Base-by-base conservation (phyloP, 148 eudicot genomes). In the Chenopodium suecicum region DNA sequence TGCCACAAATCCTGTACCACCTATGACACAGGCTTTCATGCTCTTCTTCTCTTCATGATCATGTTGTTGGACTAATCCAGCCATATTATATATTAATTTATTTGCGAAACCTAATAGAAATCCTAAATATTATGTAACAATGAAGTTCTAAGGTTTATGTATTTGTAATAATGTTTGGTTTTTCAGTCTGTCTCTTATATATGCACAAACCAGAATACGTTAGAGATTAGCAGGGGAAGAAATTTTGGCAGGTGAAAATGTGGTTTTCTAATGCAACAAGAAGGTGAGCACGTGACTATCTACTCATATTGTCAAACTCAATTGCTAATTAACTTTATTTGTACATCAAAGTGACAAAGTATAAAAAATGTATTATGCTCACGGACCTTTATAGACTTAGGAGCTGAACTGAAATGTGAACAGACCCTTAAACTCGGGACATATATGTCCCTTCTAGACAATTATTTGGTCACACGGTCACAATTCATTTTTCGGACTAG, bases 1-100 rank as follows among this genome's bases (percentile, higher is more conserved):
- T 4, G 91, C 94, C 32, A 91, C 90, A 70, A 80, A 91, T 10
- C 94, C 94, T 9, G 87, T 83, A 63, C 94, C 94, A 0, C 94
- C 92, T 9, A 91, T 80, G 6, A 91, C 89, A 44, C 94, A 90
- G 0, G 82, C 94, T 73, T 78, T 89, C 84, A 78, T 87, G 6
- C 16, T 75, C 47, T 25, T 80, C 27, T 44, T 65, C 71, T 81
- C 77, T 16, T 23, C 31, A n/a, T 37, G 7, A 54, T 74, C 70
- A 58, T 65, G 16, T 13, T 75, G 27, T 71, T 72, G 73, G 46
- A 54, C 17, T 31, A 17, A 31, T 22, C 71, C 20, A 1, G 76
- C 86, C 87, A 87, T 87, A 44, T 67, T 79, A 1, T 68, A 11
- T 68, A 1, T 10, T 48, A 1, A 56, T 62, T 20, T 41, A 41